These are phyloP conservation scores for Suillus placidus DNA, from an alignment of 768 basidiomycete species.

Conservation along the genomic window DNA sequence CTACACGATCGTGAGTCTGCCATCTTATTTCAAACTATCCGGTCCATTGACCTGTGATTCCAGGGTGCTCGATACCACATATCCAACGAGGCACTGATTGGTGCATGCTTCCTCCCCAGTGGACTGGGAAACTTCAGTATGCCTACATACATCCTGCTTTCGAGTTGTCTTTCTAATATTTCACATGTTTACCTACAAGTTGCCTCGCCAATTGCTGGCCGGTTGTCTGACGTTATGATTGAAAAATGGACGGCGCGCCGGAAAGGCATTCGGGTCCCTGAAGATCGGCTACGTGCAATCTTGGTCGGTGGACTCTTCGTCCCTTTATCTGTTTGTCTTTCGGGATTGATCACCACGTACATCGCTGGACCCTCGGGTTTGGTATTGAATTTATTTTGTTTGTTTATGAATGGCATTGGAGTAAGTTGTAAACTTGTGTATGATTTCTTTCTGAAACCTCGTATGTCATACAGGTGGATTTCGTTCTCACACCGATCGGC, in stretches of 20 bases:
- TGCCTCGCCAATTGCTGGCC: conserved; percentile 58
- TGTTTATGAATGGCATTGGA: conserved; percentile 65
- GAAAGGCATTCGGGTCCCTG: conserved; percentile 16
- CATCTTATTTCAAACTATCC: conserved; percentile 22
- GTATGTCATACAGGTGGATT: conserved; percentile 43
- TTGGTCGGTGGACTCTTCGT: conserved; percentile 46
- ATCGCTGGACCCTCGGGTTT: conserved; percentile 51
- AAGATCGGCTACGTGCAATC: conserved; percentile 39
- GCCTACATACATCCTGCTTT: neutral
- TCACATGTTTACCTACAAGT: conserved; percentile 34
- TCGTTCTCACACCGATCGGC: conserved; percentile 54
- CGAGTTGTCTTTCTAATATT: neutral
- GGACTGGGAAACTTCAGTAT: conserved; percentile 58
- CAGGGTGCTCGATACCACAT: conserved; percentile 60
- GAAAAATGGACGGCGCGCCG: conserved; percentile 47
- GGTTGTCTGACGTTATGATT: conserved; percentile 54
- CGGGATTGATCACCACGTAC: conserved; percentile 49
- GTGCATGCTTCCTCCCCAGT: conserved; percentile 61
- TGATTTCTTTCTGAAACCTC: neutral
- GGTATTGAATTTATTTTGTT: conserved; percentile 48
- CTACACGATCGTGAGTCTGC: conserved; percentile 55
- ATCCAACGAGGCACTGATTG: conserved; percentile 56
- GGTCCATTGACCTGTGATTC: neutral
- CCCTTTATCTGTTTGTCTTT: conserved; percentile 49
- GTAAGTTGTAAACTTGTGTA: conserved; percentile 37